phyloP scores from a whole-genome alignment of 2,329 filamentous ascomycete species.

The Rhynchosporium graminicola region DNA sequence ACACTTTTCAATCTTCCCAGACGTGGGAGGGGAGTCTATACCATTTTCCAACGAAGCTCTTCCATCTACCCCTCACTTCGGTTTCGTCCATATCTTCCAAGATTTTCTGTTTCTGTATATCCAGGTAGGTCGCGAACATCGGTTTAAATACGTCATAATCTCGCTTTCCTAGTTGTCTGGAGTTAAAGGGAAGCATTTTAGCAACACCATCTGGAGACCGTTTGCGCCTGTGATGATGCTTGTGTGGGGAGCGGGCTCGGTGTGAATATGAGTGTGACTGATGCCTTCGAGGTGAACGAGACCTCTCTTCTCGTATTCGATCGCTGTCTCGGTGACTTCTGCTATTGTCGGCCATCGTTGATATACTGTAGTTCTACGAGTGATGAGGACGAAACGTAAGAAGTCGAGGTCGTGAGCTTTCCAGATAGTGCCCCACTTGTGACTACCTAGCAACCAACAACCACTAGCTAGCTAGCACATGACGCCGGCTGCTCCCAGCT shows the following conservation, averaged over 20 bases:
- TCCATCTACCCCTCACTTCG: slow-evolving; percentile 85
- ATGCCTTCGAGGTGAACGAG: slow-evolving; percentile 24
- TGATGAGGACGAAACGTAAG: background rate
- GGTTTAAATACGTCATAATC: slow-evolving; percentile 68
- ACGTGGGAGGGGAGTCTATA: slow-evolving; percentile 43
- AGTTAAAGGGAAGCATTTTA: slow-evolving; percentile 61
- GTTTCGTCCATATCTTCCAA: slow-evolving; percentile 69
- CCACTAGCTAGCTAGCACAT: too few relatives aligned
- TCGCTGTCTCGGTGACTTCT: slow-evolving; percentile 14
- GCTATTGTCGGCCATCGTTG: slow-evolving; percentile 16
- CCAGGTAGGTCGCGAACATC: slow-evolving; percentile 81
- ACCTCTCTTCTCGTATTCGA: slow-evolving; percentile 20
- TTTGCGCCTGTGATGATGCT: slow-evolving; percentile 42
- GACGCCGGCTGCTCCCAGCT: too few relatives aligned
- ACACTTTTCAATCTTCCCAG: slow-evolving; percentile 1
- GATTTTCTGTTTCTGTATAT: slow-evolving; percentile 79
- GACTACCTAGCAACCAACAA: background rate
- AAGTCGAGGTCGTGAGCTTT: background rate
- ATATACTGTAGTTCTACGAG: background rate
- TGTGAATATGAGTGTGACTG: slow-evolving; percentile 24
- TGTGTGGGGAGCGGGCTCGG: slow-evolving; percentile 33
- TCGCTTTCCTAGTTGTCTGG: slow-evolving; percentile 65
- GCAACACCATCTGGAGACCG: slow-evolving; percentile 30
- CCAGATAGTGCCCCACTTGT: background rate
- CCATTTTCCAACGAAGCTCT: slow-evolving; percentile 90